Evolutionary conservation across 2,329 filamentous ascomycete genomes (phyloP).

Genomic region (Botrytis sinoallii): DNA sequence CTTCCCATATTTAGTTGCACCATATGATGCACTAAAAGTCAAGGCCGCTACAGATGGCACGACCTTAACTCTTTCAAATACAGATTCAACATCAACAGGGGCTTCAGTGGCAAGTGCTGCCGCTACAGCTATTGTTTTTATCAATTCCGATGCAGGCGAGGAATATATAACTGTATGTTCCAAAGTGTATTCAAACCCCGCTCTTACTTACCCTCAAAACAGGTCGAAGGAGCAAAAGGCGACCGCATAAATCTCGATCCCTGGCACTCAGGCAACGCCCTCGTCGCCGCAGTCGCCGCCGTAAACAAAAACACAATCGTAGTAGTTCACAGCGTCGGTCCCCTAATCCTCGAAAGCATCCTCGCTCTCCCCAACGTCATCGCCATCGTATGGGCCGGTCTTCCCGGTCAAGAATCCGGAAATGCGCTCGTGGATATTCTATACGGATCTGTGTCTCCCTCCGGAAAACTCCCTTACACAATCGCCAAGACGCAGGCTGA

Average conservation of each 20-base stretch:
- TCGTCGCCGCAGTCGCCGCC: conserved; percentile 56
- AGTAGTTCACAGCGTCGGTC: conserved; percentile 61
- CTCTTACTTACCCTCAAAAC: neutral
- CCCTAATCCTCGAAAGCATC: conserved; percentile 56
- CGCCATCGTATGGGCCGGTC: conserved; percentile 57
- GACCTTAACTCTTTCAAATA: conserved; percentile 52
- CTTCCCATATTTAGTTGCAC: conserved; percentile 42
- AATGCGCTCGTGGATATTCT: conserved; percentile 59
- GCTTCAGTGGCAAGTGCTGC: conserved; percentile 32
- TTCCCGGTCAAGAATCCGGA: conserved; percentile 61
- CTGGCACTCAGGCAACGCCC: conserved; percentile 47
- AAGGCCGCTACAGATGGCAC: conserved; percentile 53
- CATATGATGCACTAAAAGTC: conserved; percentile 59
- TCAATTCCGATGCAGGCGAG: conserved; percentile 69
- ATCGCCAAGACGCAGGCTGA: conserved; percentile 51
- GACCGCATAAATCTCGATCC: conserved; percentile 63
- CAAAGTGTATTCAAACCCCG: neutral
- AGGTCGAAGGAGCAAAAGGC: conserved; percentile 44
- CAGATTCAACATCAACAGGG: conserved; percentile 43
- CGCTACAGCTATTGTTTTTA: conserved; percentile 66
- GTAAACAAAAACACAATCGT: conserved; percentile 62
- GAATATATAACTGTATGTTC: conserved; percentile 47
- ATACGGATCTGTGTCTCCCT: conserved; percentile 57
- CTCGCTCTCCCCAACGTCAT: conserved; percentile 61
- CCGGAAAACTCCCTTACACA: conserved; percentile 50